These are phyloP conservation scores for Cornus controversa DNA, from an alignment of 148 eudicot species.

Conservation along the genomic window DNA sequence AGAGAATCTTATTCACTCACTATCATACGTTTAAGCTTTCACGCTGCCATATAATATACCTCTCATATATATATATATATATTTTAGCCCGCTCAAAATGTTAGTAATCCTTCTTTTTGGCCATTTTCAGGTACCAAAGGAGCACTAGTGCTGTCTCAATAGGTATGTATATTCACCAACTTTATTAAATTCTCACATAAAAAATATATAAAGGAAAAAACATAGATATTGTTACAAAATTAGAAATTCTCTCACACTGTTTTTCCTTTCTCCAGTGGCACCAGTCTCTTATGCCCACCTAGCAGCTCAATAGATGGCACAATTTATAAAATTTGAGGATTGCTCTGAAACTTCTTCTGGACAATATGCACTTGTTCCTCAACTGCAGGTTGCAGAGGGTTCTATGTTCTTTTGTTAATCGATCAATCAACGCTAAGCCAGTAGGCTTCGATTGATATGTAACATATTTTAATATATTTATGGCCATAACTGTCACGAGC, in stretches of 20 bases:
- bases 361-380: conserved; percentile 37
- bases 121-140: conserved; percentile 70
- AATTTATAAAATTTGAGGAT: conserved; percentile 57
- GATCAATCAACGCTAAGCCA: too few species aligned
- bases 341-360: conserved; percentile 40
- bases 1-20: conserved; percentile 69
- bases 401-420: conserved; percentile 91
- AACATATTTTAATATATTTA: too few species aligned
- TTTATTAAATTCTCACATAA: not conserved
- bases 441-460: too few species aligned
- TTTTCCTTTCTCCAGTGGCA: conserved; percentile 57
- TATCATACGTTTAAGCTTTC: conserved; percentile 82
- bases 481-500: too few species aligned
- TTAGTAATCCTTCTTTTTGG: not conserved
- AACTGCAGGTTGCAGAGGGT: conserved; percentile 60
- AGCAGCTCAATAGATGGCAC: conserved; percentile 71
- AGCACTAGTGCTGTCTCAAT: conserved; percentile 79
- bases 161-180: conserved; percentile 47
- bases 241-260: not conserved
- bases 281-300: conserved; percentile 90
- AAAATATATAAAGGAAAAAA: not conserved
- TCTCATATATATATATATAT: not conserved
- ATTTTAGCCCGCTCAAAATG: not conserved
- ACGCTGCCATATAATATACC: not conserved
- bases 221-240: too few species aligned